Evolutionary conservation across 2,329 filamentous ascomycete species (phyloP), one percentile per base, ranked within the genome.

Genomic region (Exutisphaerella laricina): DNA sequence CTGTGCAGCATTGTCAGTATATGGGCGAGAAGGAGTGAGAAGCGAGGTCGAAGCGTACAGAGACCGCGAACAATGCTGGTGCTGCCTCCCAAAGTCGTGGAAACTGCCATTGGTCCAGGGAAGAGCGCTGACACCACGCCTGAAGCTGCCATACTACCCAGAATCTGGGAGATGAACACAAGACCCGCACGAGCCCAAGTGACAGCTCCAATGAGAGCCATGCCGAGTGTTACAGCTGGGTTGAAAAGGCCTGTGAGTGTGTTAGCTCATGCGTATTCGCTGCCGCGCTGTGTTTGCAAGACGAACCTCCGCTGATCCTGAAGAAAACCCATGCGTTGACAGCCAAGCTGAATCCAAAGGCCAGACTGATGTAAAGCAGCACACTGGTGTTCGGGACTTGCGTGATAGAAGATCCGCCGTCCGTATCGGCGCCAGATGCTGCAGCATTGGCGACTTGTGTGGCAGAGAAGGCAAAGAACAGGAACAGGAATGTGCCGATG

Each of bases 151-250:
- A 74, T 70, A 30, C 60, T 66, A 26, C 65, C 71, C 12, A 70
- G 50, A 2, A 74, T 53, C 55, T 74, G 71, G 3, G 69, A 55
- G 46, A 72, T 45, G 42, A 72, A 65, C 47, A 72, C 61, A 20
- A 73, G 48, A 16, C 48, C 45, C 10, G 63, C 70, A 32, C 71
- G 66, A 26, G 64, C 20, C 69, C 68, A 73, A 21, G 59, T 58
- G n/a, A 73, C 55, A 5, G 68, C 70, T 38, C 71, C 71, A 39
- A 72, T 66, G 36, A 74, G 51, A 21, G 63, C 66, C 56, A 74
- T 59, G n/a, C 67, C 71, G 16, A 74, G 54, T 1, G 70, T 71
- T 18, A 74, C 71, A 58, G 61, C 61, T 5, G 60, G 60, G 33
- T 63, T 63, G 56, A 64, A 64, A 12, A 63, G 51, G n/a, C 61